Evolutionary conservation across 2,329 filamentous ascomycete genomes (phyloP).

Genomic region (Cryphonectria naterciae): DNA sequence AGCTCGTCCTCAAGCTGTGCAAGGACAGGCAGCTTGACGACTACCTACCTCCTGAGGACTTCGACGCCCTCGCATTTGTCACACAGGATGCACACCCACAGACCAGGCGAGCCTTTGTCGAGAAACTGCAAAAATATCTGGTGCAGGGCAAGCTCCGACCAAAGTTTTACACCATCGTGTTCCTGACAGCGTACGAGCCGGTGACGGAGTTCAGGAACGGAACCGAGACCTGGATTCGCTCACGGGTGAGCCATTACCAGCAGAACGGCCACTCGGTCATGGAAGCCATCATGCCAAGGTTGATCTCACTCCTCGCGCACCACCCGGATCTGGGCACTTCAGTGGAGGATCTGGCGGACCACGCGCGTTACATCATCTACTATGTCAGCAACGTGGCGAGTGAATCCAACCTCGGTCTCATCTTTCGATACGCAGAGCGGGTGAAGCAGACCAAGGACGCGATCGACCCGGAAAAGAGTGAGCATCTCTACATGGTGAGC

Average conservation of each 20-base stretch:
- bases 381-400: slow-evolving; percentile 83
- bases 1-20: slow-evolving; percentile 82
- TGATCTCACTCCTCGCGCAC: slow-evolving; percentile 87
- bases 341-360: slow-evolving; percentile 73
- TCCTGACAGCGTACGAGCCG: slow-evolving; percentile 91
- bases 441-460: slow-evolving; percentile 89
- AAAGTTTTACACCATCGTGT: slow-evolving; percentile 88
- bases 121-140: slow-evolving; percentile 89
- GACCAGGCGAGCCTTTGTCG: slow-evolving; percentile 79
- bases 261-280: slow-evolving; percentile 67
- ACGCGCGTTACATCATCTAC: slow-evolving; percentile 86
- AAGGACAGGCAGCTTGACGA: slow-evolving; percentile 76
- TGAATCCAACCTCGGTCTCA: slow-evolving; percentile 83
- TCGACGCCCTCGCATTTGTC: slow-evolving; percentile 80
- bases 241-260: slow-evolving; percentile 70
- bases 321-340: slow-evolving; percentile 83
- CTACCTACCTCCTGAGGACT: slow-evolving; percentile 71
- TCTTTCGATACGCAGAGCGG: slow-evolving; percentile 89
- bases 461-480: slow-evolving; percentile 68
- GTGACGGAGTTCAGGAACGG: slow-evolving; percentile 71
- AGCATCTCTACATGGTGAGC: slow-evolving; percentile 82
- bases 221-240: slow-evolving; percentile 86
- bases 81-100: slow-evolving; percentile 76
- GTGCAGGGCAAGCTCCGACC: slow-evolving; percentile 69
- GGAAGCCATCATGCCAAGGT: slow-evolving; percentile 79